Evolutionary conservation across 2,329 filamentous ascomycete species (phyloP).

Genomic region (Pezicula radicicola): DNA sequence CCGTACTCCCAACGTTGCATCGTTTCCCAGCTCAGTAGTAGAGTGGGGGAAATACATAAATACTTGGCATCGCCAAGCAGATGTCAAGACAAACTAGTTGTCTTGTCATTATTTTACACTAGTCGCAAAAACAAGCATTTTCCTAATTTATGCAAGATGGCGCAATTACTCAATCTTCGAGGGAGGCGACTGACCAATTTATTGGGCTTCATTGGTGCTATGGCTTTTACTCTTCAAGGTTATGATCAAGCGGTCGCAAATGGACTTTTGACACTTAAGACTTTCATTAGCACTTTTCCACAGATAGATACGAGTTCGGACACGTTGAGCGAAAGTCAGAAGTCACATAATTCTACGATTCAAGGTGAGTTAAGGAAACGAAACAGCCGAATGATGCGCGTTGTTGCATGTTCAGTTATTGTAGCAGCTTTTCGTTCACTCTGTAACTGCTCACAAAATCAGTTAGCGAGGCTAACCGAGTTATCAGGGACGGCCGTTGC

Average conservation of each 20-base stretch:
- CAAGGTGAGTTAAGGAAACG: slow-evolving; percentile 2
- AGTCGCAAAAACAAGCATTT: too few relatives aligned
- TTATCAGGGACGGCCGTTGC: slow-evolving; percentile 31
- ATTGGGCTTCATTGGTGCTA: slow-evolving; percentile 39
- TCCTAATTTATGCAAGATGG: too few relatives aligned
- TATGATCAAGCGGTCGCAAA: slow-evolving; percentile 36
- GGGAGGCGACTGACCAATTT: slow-evolving; percentile 3
- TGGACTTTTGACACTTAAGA: slow-evolving; percentile 19
- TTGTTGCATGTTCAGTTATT: too few relatives aligned
- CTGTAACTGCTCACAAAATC: too few relatives aligned
- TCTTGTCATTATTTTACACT: too few relatives aligned
- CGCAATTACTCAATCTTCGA: neutral
- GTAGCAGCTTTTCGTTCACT: too few relatives aligned
- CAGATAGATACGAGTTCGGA: slow-evolving; percentile 29
- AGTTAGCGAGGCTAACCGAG: slow-evolving; percentile 1
- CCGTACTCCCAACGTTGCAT: too few relatives aligned
- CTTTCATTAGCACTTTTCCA: slow-evolving; percentile 30
- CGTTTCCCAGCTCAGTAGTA: too few relatives aligned
- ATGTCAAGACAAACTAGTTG: too few relatives aligned
- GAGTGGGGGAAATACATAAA: too few relatives aligned
- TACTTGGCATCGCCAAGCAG: too few relatives aligned
- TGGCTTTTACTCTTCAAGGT: slow-evolving; percentile 36
- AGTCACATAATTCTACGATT: slow-evolving; percentile 13
- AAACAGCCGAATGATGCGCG: slow-evolving; percentile 19
- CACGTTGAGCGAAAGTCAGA: slow-evolving; percentile 17